A percentile compares a stretch with the other conserved stretches of the same genome.
phyloP scores from a whole-genome alignment of 139 green algal genomes.

The Chlamydomonas urium region DNA sequence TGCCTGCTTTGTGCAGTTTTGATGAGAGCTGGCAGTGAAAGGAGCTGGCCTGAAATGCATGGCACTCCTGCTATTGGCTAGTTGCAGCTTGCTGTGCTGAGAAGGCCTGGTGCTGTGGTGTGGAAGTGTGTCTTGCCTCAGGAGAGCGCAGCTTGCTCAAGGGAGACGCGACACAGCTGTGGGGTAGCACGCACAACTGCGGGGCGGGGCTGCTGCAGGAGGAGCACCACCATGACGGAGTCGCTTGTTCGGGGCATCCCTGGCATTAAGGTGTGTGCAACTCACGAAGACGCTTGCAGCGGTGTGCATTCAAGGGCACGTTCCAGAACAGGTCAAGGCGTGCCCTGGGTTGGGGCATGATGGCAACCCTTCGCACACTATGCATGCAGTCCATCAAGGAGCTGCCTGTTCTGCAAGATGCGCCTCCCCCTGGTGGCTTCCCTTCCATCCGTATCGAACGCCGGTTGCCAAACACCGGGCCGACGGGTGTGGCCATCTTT shows the following conservation, averaged over 20 bases:
- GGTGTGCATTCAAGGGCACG: background rate
- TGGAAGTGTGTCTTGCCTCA: too few relatives aligned
- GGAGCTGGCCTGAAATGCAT: too few relatives aligned
- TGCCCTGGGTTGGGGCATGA: background rate
- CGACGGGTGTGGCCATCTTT: conserved; percentile 81
- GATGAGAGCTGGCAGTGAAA: too few relatives aligned
- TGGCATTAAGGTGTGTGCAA: conserved; percentile 72
- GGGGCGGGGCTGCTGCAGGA: too few relatives aligned
- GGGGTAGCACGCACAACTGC: too few relatives aligned
- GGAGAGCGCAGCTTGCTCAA: too few relatives aligned
- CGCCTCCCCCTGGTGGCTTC: conserved; percentile 84
- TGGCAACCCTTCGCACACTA: background rate
- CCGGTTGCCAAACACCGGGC: conserved; percentile 79
- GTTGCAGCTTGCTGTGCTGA: too few relatives aligned
- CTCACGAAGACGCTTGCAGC: background rate
- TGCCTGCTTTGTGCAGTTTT: too few relatives aligned
- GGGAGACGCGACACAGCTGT: too few relatives aligned
- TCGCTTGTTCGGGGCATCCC: conserved; percentile 64
- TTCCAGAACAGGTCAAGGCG: background rate
- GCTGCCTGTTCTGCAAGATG: conserved; percentile 84
- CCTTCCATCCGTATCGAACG: conserved; percentile 82
- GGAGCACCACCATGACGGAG: conserved; percentile 82
- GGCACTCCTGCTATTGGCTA: too few relatives aligned
- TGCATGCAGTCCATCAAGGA: conserved; percentile 81
- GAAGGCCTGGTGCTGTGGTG: too few relatives aligned